Percentiles rank a stretch among this genome's conserved stretches.
Conservation (phyloP, 176 grass and related monocot genomes). For the Oryza longistaminata region DNA sequence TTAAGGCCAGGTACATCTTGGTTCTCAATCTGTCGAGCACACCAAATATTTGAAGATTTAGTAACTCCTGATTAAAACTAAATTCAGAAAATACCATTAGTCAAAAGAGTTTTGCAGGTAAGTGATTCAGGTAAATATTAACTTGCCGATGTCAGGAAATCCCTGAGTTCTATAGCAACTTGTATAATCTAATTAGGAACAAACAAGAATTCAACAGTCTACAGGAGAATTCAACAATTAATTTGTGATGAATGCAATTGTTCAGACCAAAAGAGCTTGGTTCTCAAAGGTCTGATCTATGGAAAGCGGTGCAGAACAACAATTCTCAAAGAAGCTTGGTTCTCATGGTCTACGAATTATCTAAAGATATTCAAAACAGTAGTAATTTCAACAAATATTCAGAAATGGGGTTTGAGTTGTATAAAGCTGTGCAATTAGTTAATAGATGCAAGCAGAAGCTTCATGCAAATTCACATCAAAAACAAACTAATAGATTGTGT, state of each 20-base stretch:
- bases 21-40: conserved; percentile 65
- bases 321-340: background rate
- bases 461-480: conserved; percentile 13
- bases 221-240: background rate
- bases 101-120: background rate
- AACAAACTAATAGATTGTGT: conserved; percentile 15
- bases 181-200: background rate
- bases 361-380: background rate
- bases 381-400: background rate
- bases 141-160: background rate
- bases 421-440: background rate
- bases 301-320: background rate
- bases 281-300: background rate
- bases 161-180: background rate
- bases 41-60: conserved; percentile 7
- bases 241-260: background rate
- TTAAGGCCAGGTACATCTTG: conserved; percentile 74
- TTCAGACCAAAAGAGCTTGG: background rate
- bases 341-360: background rate
- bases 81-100: background rate
- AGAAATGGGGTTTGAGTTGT: background rate
- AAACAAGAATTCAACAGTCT: background rate
- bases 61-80: conserved; percentile 6
- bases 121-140: conserved; percentile 12
- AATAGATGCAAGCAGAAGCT: conserved; percentile 8